Evolutionary conservation across 495 filamentous ascomycete genomes (phyloP), one percentile per base, ranked within the genome.

Genomic region (Aspergillus haitiensis): DNA sequence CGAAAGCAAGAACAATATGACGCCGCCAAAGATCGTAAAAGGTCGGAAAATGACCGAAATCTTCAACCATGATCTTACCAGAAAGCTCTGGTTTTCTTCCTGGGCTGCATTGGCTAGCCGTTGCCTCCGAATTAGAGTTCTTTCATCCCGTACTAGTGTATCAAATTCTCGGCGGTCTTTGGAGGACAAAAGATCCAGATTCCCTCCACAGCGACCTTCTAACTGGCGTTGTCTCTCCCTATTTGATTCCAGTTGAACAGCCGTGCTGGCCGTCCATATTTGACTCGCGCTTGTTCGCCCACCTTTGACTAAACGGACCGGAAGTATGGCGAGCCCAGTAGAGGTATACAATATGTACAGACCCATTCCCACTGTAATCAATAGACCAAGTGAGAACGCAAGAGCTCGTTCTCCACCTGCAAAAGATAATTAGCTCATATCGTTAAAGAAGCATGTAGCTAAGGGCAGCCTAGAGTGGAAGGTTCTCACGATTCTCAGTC

Each of bases 151-250:
- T 21, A 89, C 80, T 3, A 98, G 83, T 32, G 87, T 81, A 61
- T 98, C 94, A 8, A 98, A 78, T 68, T 97, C 93, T 44, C 94
- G 82, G 54, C 89, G 84, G 67, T 98, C 93, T 62, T 96, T 94
- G 3, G 87, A 78, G 3, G 90, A 84, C 59, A 97, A 79, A 34
- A 88, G 87, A 10, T 82, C 88, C 4, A 85, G 71, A 11, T 88
- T 87, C 37, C 91, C 92, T 47, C 86, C 82, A 71, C 88, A 95
- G 64, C 92, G 90, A 60, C 88, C 84, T 72, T 97, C 92, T 11
- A 98, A 77, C 72, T 96, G 92, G 27, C 90, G 83, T 73, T 97
- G 94, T 27, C 91, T 88, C 73, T 98, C 94, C 52, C 89, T 84
- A 67, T 98, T 98, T 59, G 82, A 81, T 63, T 93, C 88, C 3